Evolutionary conservation across 805 yeast genomes (phyloP), one percentile per base, ranked within the genome.

Genomic region (Pichia ethanolica): DNA sequence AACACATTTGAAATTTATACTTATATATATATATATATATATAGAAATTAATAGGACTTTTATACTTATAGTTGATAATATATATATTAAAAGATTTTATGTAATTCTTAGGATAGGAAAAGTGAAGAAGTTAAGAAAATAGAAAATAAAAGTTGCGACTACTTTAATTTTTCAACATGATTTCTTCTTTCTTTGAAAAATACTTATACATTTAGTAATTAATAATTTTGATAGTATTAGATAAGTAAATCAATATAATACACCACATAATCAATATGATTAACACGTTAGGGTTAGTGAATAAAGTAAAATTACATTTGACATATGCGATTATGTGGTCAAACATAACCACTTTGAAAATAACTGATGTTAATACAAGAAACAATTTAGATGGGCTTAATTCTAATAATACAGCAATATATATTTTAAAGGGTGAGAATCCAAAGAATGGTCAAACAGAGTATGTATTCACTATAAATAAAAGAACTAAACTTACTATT

Each of bases 241-340:
- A 20, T 20, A 20, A 20, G 20, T 20, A 20, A 20, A 20, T 20
- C 20, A 39, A 7, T 20, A 39, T 39, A 20, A 20, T 20, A 2
- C 2, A 20, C 3, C 20, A 20, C 20, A 20, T 20, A 20, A 2
- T 20, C 20, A 20, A 20, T 20, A 20, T 20, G 42, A n/a, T 58
- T 13, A 54, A 56, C 27, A 44, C 49, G 1, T 28, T 42, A 6
- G 57, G 52, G 1, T 48, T 66, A 35, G 63, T 60, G 0, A 62
- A 66, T 20, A 70, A 68, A 45, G 78, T 76, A 13, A 55, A 60
- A 36, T 54, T 65, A 30, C 74, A 77, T 55, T 64, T 78, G n/a
- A 65, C 67, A 13, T 71, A 75, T 51, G 71, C 73, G 49, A 66
- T 68, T 49, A 59, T 67, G 13, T 78, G 82, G 82, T 61, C 69